These are phyloP conservation scores for Tulasnella sp. DNA, from an alignment of 768 basidiomycete genomes.

Conservation along the genomic window DNA sequence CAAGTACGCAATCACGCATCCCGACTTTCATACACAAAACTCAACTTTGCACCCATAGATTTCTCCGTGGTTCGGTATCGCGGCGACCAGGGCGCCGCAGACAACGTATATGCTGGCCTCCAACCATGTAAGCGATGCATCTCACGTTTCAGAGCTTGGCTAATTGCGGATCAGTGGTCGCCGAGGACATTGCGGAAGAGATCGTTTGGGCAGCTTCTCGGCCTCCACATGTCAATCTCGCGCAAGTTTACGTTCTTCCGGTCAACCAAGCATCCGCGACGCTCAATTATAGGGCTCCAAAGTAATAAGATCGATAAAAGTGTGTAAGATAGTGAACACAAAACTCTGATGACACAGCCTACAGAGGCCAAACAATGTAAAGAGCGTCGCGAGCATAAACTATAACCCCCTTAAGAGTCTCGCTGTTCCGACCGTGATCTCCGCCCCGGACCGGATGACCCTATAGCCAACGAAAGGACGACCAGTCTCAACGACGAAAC, in stretches of 20 bases:
- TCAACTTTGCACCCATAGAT: conserved; percentile 47
- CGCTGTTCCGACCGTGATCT: conserved; percentile 25
- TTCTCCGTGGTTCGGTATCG: conserved; percentile 91
- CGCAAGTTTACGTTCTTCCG: conserved; percentile 58
- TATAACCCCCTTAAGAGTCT: conserved; percentile 25
- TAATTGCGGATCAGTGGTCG: conserved; percentile 57
- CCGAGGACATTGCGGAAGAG: conserved; percentile 93
- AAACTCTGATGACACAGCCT: neutral
- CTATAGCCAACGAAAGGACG: conserved; percentile 26
- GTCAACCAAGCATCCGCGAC: conserved; percentile 48
- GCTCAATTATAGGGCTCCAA: conserved; percentile 55
- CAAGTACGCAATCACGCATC: conserved; percentile 42
- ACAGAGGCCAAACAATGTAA: neutral
- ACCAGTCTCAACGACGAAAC: conserved; percentile 34
- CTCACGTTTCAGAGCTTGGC: conserved; percentile 4
- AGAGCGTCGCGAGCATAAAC: neutral
- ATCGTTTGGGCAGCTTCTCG: conserved; percentile 96
- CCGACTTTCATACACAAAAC: neutral
- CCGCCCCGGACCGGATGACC: conserved; percentile 21
- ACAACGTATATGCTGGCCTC: conserved; percentile 88
- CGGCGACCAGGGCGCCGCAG: conserved; percentile 79
- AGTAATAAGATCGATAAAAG: neutral
- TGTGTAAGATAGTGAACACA: neutral
- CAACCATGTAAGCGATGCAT: conserved; percentile 68
- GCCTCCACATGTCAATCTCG: conserved; percentile 90